Base-by-base conservation (phyloP, 257 asterid genomes). In the Lantana camara region DNA sequence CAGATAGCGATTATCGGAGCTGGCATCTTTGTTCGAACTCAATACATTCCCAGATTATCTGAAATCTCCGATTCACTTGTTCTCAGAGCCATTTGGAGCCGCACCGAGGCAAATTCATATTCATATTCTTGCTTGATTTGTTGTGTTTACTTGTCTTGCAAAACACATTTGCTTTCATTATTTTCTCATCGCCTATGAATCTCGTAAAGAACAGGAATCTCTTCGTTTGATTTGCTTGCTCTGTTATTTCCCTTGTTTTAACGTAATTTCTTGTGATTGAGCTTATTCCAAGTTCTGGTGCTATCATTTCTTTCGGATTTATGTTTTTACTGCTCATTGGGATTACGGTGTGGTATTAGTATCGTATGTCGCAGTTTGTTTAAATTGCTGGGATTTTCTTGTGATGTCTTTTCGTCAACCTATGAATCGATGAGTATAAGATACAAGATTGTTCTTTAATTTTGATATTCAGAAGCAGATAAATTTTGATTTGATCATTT, bases 61-160 rank as follows among this genome's bases (percentile, higher is more conserved):
- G 98, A 92, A 72, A 82, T 92, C 75, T 83, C 97, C 52, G 45
- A 80, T 48, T 86, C 72, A 34, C 75, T 87, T 34, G 63, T 79
- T 53, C 91, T 92, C 65, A 76, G 70, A 70, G 82, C 84, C 55
- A 89, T 92, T 71, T 92, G 98, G 98, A 89, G 96, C 72, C 95
- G 98, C 66, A 70, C 83, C 38, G 75, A 85, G 97, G 96, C 60
- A 45, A 67, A 29, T 61, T 12, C 14, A 16, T 53, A 16, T 23
- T 13, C 64, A 22, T 24, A 10, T 19, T 41, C 22, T 16, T 19
- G 24, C 53, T 51, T 30, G 35, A 2, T 5, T 11, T 51, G 11
- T 3, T 22, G 51, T 5, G 30, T 14, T 3, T 17, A 12, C 1
- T 52, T 34, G n/a, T 7, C 1, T 6, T 15, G 8, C n/a, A n/a